Base-by-base conservation (phyloP, 352 stramenopile genomes). In the Globisporangium splendens region DNA sequence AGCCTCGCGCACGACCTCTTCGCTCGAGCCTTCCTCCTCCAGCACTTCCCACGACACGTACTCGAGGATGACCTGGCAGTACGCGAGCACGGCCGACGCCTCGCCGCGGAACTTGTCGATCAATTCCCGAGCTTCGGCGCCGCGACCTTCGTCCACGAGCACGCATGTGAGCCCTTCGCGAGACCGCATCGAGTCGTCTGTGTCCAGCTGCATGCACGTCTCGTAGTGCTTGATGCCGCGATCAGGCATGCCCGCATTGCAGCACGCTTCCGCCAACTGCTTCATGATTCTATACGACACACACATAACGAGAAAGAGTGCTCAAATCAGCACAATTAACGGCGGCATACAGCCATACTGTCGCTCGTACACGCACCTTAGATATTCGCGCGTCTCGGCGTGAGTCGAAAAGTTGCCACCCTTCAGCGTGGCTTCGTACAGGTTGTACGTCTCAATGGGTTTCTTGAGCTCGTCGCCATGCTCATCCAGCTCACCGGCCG, bases 1-100 rank as follows among this genome's bases (percentile, higher is more conserved):
- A 14, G 83, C 83, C 22, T 73, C 77, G 33, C 75, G 83, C 33
- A 95, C 83, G 20, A 92, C 65, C 28, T 89, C 73, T 61, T 93
- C 83, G 1, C 79, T 91, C 8, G 86, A 92, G 3, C 81, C 83
- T 21, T 78, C 65, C 54, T 95, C 86, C 59, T 95, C 86, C 20
- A 95, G 70, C 50, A 95, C 86, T 60, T 95, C 86, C 86, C 86
- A 95, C 20, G 81, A 92, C 41, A 95, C 83, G 68, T 95, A 95
- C 61, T 95, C 86, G 39, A 95, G 72, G 33, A 95, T 83, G 47
- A 93, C 84, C 31, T 77, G 81, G 52, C 83, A 93, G 59, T 93
- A 95, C 24, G 85, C 86, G 6, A 95, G 63, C 54, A 95, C 72
- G 1, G 82, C 76, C 39, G 86, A 91, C 13, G 72, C 47, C 13